phyloP scores from a whole-genome alignment of 2,329 filamentous ascomycete species.

The Teratosphaeria nubilosa region DNA sequence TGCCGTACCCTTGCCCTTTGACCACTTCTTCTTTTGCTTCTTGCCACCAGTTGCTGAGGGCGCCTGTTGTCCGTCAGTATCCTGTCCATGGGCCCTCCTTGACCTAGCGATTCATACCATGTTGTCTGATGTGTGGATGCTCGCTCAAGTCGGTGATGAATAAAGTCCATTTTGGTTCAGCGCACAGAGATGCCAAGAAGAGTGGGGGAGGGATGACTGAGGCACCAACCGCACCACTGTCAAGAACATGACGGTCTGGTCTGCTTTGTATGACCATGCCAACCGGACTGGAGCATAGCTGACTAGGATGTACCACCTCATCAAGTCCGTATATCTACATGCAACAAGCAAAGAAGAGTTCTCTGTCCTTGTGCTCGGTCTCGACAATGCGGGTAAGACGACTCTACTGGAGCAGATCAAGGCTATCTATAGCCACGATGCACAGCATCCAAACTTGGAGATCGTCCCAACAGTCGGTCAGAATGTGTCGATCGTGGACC shows the following conservation, averaged over 20 bases:
- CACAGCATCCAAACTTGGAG: slow-evolving; percentile 59
- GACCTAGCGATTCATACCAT: neutral
- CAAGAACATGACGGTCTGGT: neutral
- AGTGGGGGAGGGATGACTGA: neutral
- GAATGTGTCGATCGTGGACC: slow-evolving; percentile 83
- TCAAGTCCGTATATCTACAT: slow-evolving; percentile 88
- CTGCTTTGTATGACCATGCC: neutral
- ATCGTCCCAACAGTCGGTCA: slow-evolving; percentile 96
- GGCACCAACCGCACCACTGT: neutral
- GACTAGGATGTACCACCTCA: slow-evolving; percentile 76
- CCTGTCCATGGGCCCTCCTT: neutral
- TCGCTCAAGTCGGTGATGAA: neutral
- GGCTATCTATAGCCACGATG: slow-evolving; percentile 60
- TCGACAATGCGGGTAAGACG: slow-evolving; percentile 97
- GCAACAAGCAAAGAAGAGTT: slow-evolving; percentile 99
- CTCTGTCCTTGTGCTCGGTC: slow-evolving; percentile 89
- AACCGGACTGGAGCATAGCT: neutral
- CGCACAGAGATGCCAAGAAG: neutral
- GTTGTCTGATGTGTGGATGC: slow-evolving; percentile 2
- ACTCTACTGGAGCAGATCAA: slow-evolving; percentile 97
- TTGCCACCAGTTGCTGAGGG: slow-evolving; percentile 39
- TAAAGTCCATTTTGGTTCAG: neutral
- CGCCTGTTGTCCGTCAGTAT: neutral
- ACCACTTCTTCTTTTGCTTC: slow-evolving; percentile 80
- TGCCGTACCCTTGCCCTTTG: slow-evolving; percentile 37